Percentiles rank a stretch among this genome's conserved stretches.
phyloP scores from a whole-genome alignment of 805 yeast species.

The Grigorovia humatica region DNA sequence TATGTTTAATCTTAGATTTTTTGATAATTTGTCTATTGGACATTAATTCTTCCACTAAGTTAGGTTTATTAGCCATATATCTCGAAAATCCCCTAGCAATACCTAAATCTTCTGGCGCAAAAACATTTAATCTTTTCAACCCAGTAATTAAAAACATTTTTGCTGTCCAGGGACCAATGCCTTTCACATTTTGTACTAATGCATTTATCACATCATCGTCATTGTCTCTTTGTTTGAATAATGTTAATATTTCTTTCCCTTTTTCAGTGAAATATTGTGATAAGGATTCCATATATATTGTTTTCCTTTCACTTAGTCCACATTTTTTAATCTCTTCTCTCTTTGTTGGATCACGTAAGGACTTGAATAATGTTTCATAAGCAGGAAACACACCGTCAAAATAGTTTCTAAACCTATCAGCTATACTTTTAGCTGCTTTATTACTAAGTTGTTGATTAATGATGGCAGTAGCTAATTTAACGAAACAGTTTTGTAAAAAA shows the following conservation, averaged over 20 bases:
- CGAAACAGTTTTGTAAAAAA: conserved; percentile 30
- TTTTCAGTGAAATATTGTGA: conserved; percentile 39
- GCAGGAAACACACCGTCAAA: conserved; percentile 39
- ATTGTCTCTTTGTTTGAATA: conserved; percentile 28
- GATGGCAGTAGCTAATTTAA: conserved; percentile 37
- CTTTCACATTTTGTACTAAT: conserved; percentile 44
- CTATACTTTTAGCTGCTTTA: conserved; percentile 63
- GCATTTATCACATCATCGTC: conserved; percentile 40
- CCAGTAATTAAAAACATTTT: conserved; percentile 77
- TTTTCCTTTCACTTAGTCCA: conserved; percentile 64
- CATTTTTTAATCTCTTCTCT: conserved; percentile 44
- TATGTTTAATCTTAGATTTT: conserved; percentile 30
- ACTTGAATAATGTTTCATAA: conserved; percentile 36
- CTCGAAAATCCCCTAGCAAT: conserved; percentile 69
- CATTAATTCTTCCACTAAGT: conserved; percentile 36
- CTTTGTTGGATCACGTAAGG: conserved; percentile 16
- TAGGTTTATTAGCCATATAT: conserved; percentile 48
- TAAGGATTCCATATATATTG: conserved; percentile 48
- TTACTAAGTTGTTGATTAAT: conserved; percentile 74
- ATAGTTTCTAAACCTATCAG: conserved; percentile 33
- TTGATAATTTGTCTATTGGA: conserved; percentile 29
- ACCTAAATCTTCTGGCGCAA: conserved; percentile 74
- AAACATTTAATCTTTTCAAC: conserved; percentile 54
- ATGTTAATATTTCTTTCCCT: conserved; percentile 28
- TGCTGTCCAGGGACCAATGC: conserved; percentile 80